These are phyloP conservation scores for Tripterygium wilfordii DNA, from an alignment of 177 flowering plant genomes.

Conservation along the genomic window DNA sequence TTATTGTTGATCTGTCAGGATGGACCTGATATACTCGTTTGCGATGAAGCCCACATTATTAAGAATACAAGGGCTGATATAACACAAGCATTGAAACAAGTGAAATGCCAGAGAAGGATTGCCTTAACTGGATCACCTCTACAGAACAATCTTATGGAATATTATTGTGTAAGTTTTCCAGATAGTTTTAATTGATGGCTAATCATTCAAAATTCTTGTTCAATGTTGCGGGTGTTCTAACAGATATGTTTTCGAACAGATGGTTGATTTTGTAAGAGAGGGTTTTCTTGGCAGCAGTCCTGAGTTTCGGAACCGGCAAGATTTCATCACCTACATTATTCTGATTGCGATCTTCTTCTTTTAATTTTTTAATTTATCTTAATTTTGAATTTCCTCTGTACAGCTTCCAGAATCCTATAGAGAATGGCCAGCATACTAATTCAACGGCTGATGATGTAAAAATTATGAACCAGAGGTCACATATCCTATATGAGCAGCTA, in stretches of 20 bases:
- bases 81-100: constrained; percentile 91
- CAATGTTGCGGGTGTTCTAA: no score
- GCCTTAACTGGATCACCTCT: constrained; percentile 98
- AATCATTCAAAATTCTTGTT: no score
- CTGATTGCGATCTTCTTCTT: constrained; percentile 5
- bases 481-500: constrained; percentile 90
- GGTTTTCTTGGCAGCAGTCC: constrained; percentile 98
- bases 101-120: constrained; percentile 91
- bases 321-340: constrained; percentile 8
- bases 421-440: constrained; percentile 95
- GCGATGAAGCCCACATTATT: constrained; percentile 98
- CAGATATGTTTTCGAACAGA: constrained; percentile 63
- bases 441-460: constrained; percentile 86
- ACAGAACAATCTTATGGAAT: constrained; percentile 98
- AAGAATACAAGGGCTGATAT: constrained; percentile 88
- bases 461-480: constrained; percentile 96
- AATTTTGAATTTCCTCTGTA: constrained; percentile 10
- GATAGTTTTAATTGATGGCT: no score
- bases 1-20: constrained; percentile 41
- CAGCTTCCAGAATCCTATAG: constrained; percentile 98
- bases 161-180: constrained; percentile 76
- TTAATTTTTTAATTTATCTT: constrained; percentile 1
- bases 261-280: constrained; percentile 99
- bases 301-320: constrained; percentile 91
- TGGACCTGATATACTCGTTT: constrained; percentile 95